Evolutionary conservation across 805 yeast genomes (phyloP), one percentile per base, ranked within the genome.

Genomic region (Candida caryicola): DNA sequence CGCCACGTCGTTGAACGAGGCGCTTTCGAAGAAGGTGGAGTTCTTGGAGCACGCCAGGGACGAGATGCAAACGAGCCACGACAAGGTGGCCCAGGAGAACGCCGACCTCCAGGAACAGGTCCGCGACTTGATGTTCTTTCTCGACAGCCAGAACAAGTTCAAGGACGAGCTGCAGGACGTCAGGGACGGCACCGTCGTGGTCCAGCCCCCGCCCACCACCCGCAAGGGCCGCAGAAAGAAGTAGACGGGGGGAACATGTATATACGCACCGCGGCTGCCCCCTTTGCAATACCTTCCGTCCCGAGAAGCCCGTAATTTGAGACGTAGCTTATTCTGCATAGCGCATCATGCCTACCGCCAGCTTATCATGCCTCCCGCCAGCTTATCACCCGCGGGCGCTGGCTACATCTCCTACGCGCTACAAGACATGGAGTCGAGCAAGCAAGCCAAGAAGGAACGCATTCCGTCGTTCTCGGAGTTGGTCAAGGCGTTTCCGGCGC

Each of bases 101-200:
- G 55, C 54, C 8, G 85, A 78, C 2, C 53, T 82, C 21, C 56
- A 71, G 31, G 87, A 81, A 29, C 86, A 83, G 54, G 79, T 79
- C 3, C 76, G 71, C 19, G 96, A 88, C 56, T 57, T 88, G 37
- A 85, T 89, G 95, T 83, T 86, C 45, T 86, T 69, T 52, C 60
- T 88, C 28, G 91, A 84, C 41, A 73, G 85, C 0, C 85, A 77
- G 53, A 83, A 80, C 39, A 85, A 82, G 60, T 75, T 87, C 51
- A 77, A 79, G 50, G 76, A 79, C 51, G 85, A 86, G 16, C 73
- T 80, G 3, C 83, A 82, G 9, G 91, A 82, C 25, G 82, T 83
- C 12, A 77, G 68, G 47, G 82, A 87, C 45, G 95, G 95, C 0
- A 76, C 79, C 3, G 61, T 85, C 0, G 64, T 82, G 0, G 64